Conservation (phyloP, 495 filamentous ascomycete species). For the Neurospora intermedia region DNA sequence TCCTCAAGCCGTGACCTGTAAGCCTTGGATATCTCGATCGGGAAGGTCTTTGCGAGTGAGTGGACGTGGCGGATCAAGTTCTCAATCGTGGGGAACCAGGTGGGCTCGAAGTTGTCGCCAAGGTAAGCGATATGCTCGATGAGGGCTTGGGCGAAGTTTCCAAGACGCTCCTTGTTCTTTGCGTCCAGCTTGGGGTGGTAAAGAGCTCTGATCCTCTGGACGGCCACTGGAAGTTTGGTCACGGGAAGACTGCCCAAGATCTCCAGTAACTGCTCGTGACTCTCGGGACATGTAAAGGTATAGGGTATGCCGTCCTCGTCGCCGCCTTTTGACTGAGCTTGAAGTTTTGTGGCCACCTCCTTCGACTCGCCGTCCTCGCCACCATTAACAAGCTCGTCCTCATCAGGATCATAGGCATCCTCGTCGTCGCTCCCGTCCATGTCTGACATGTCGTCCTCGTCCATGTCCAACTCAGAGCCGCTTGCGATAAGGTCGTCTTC, state of each 20-base stretch:
- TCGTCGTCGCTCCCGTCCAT: constrained; percentile 42
- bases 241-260: constrained; percentile 47
- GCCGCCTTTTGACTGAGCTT: constrained; percentile 16
- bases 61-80: constrained; percentile 31
- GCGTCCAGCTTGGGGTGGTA: constrained; percentile 78
- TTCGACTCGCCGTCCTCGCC: constrained; percentile 41
- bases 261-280: constrained; percentile 59
- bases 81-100: constrained; percentile 30
- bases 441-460: constrained; percentile 40
- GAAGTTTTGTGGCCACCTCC: constrained; percentile 32
- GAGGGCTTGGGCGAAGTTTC: constrained; percentile 60
- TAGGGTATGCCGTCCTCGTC: constrained; percentile 53
- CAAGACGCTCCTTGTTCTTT: constrained; percentile 76
- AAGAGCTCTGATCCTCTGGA: constrained; percentile 78
- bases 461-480: constrained; percentile 51
- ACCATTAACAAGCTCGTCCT: constrained; percentile 59
- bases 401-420: constrained; percentile 32
- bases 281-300: constrained; percentile 74
- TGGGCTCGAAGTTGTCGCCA: constrained; percentile 32
- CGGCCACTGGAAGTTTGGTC: constrained; percentile 60
- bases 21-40: constrained; percentile 60
- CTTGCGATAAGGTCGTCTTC: constrained; percentile 75
- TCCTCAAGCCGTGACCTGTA: constrained; percentile 64
- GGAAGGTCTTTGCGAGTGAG: constrained; percentile 73
- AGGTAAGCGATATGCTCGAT: constrained; percentile 69